phyloP scores from a whole-genome alignment of 2,329 filamentous ascomycete species.

The Pyrenochaeta sp. region DNA sequence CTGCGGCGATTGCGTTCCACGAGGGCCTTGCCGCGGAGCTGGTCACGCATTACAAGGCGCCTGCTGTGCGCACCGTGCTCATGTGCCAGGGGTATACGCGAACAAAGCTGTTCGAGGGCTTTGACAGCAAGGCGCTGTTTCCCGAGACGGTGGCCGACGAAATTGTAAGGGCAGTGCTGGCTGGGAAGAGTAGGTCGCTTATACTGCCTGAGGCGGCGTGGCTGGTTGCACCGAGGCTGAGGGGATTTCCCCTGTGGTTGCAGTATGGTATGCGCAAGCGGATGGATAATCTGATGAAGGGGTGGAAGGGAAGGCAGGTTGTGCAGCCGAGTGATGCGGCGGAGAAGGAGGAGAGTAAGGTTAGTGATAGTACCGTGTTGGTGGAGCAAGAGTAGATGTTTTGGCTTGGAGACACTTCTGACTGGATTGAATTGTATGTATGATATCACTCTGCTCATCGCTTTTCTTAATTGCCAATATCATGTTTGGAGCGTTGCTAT shows the following conservation, averaged over 20 bases:
- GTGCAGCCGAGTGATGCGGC: slow-evolving; percentile 42
- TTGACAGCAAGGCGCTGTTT: slow-evolving; percentile 61
- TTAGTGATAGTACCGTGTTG: slow-evolving; percentile 37
- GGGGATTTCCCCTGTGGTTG: slow-evolving; percentile 69
- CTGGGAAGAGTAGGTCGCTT: slow-evolving; percentile 65
- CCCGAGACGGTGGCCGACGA: slow-evolving; percentile 70
- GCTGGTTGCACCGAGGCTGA: slow-evolving; percentile 45
- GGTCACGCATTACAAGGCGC: slow-evolving; percentile 65
- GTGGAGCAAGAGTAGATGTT: slow-evolving; percentile 21
- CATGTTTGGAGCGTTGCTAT: no score
- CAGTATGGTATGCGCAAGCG: slow-evolving; percentile 60
- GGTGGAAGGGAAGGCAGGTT: slow-evolving; percentile 49
- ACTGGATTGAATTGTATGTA: no score
- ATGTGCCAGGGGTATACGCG: slow-evolving; percentile 70
- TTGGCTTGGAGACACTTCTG: no score
- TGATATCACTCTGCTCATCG: no score
- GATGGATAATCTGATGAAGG: slow-evolving; percentile 42
- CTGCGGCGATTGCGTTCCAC: slow-evolving; percentile 71
- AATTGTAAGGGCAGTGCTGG: slow-evolving; percentile 67
- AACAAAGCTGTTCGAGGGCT: slow-evolving; percentile 67
- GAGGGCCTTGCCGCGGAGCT: slow-evolving; percentile 61
- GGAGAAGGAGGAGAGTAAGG: slow-evolving; percentile 22
- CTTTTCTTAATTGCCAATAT: no score
- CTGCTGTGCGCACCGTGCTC: slow-evolving; percentile 69
- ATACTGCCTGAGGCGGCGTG: slow-evolving; percentile 58